Base-by-base conservation (phyloP, 2,329 filamentous ascomycete species). In the Exophiala aquamarina region DNA sequence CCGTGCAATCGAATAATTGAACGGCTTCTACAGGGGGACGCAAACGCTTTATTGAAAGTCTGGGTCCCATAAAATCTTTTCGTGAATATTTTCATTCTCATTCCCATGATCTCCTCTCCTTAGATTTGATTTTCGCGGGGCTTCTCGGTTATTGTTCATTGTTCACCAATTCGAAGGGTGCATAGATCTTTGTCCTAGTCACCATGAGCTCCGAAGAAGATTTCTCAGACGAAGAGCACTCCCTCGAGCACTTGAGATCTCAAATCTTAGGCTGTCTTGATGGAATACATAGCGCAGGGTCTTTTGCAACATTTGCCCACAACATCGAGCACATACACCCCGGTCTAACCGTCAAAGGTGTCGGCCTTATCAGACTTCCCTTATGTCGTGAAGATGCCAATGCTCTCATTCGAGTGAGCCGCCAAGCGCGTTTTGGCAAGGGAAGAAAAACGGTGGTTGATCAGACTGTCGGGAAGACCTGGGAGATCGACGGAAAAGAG, bases 391-490 rank as follows among this genome's bases (percentile, higher is more conserved):
- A 38, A 13, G 57, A 59, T 54, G 50, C 53, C 5, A 31, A 49
- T 10, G 44, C 50, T 20, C 52, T 61, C 31, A 49, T 56, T 44
- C 9, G 18, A 19, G 45, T 51, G 17, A 44, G 48, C 35, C 54
- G 14, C 13, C 47, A 35, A 14, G 32, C 34, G 9, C 68, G 70
- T 3, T 70, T 59, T 40, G 67, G 67, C 3, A 70, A 66, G 43
- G 69, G 66, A 2, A 66, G 57, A 18, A 59, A 71, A 9, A 70
- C 67, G 5, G 43, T 70, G 4, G 63, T 72, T 10, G 69, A 74
- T 42, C 65, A 64, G 1, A 36, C 61, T 4, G 67, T 70, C 1
- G 64, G 66, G 4, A 74, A 74, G 11, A 73, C 67, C 0, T 73
- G 68, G 70, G 68, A 76, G 50, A 45, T 77, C 2, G 63, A 70